These are phyloP conservation scores for Hamamelis virginiana DNA, from an alignment of 164 flowering plant species.

Conservation along the genomic window DNA sequence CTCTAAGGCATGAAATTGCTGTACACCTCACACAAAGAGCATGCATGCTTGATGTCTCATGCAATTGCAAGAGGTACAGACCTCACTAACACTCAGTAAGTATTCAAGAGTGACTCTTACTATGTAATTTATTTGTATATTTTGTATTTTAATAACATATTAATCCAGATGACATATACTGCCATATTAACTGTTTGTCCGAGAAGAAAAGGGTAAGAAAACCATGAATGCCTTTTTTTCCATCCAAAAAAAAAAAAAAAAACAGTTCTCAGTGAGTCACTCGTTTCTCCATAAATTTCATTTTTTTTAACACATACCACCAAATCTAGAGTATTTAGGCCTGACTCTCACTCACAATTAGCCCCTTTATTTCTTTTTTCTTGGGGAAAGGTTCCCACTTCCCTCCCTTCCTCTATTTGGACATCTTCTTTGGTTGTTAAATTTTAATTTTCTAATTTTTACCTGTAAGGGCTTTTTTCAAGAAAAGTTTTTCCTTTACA, in stretches of 20 bases:
- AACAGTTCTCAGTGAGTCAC: too few relatives aligned
- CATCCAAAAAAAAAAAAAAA: not conserved
- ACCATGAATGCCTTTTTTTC: not conserved
- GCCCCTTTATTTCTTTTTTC: not conserved
- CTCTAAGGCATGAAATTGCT: too few relatives aligned
- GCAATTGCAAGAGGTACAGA: not conserved
- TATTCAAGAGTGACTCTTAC: not conserved
- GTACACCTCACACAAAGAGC: too few relatives aligned
- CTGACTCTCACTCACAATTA: not conserved
- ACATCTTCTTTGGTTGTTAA: not conserved
- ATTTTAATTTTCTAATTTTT: not conserved
- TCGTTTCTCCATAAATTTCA: too few relatives aligned
- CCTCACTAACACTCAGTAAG: not conserved
- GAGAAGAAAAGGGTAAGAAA: not conserved
- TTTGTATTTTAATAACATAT: not conserved
- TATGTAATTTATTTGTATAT: not conserved
- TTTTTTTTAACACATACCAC: not conserved
- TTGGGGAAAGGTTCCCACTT: not conserved
- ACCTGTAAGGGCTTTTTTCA: not conserved
- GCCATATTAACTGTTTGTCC: not conserved
- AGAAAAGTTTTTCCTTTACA: not conserved
- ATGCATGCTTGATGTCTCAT: not conserved
- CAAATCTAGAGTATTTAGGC: not conserved
- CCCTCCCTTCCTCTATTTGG: too few relatives aligned
- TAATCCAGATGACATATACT: not conserved